Conservation (phyloP, 768 basidiomycete species). For the Panus rudis region DNA sequence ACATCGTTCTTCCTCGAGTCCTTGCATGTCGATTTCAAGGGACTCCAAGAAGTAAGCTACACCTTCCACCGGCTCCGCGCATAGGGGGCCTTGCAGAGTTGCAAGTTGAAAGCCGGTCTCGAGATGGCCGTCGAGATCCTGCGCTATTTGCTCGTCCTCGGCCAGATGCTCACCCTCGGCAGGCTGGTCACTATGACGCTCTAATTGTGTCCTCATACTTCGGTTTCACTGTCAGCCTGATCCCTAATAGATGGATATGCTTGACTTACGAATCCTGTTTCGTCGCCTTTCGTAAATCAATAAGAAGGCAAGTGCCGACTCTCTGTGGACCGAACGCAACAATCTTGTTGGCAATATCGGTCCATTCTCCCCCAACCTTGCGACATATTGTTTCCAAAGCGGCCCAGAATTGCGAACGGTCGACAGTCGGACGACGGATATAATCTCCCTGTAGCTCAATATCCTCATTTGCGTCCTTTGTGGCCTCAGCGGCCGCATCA, state of each 20-base stretch:
- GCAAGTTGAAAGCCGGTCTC: slow-evolving; percentile 96
- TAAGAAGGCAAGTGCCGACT: slow-evolving; percentile 78
- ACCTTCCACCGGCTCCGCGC: slow-evolving; percentile 91
- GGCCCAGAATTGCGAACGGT: slow-evolving; percentile 76
- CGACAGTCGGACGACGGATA: slow-evolving; percentile 54
- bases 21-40: slow-evolving; percentile 53
- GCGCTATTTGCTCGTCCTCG: slow-evolving; percentile 14
- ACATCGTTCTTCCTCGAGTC: slow-evolving; percentile 64
- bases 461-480: slow-evolving; percentile 21
- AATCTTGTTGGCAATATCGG: slow-evolving; percentile 55
- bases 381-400: slow-evolving; percentile 55
- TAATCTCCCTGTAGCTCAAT: slow-evolving; percentile 50
- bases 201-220: slow-evolving; percentile 49
- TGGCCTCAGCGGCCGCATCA: slow-evolving; percentile 12
- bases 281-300: slow-evolving; percentile 57
- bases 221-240: background rate
- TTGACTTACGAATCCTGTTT: slow-evolving; percentile 48
- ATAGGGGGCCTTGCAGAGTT: slow-evolving; percentile 89
- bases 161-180: slow-evolving; percentile 20
- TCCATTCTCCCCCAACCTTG: slow-evolving; percentile 76
- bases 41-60: slow-evolving; percentile 86
- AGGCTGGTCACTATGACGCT: slow-evolving; percentile 24
- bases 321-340: slow-evolving; percentile 92
- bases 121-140: slow-evolving; percentile 76
- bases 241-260: slow-evolving; percentile 4